Base-by-base conservation (phyloP, 2,329 filamentous ascomycete genomes). In the Fusarium tanahbumbuense region DNA sequence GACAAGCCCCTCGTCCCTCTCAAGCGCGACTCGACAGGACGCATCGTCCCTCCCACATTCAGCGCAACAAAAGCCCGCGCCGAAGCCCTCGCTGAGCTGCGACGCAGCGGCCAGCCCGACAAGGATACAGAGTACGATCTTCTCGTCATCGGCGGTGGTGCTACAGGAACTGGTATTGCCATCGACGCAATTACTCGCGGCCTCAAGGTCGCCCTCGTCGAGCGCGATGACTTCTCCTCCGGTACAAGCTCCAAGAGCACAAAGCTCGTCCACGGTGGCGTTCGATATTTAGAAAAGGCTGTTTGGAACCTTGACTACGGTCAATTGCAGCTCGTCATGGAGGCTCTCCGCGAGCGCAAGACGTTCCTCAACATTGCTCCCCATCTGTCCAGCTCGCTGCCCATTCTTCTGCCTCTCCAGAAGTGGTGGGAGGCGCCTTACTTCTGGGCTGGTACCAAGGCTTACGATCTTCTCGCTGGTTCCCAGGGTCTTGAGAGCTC, bases 211-310 rank as follows among this genome's bases (percentile, higher is more conserved):
- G 92, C 93, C 15, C 82, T 94, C 53, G 91, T 96, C 18, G 92
- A 96, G 82, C 86, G 92, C 67, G 93, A 95, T 78, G 92, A 96
- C 80, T 96, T 95, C 78, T 91, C 90, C 73, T 87, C 90, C 67
- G 92, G 93, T 30, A 95, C 92, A 42, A 94, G 91, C 83, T 93
- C 91, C 80, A 95, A 95, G 83, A 94, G 91, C 82, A 96, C 92
- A 50, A 96, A 96, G 81, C 85, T 96, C 56, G 93, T 96, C 20
- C 92, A 96, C 80, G 92, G 92, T 72, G 92, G 92, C 76, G 93
- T 96, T 64, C 88, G 92, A 71, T 96, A 95, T 78, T 84, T 96
- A 62, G 93, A 96, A 80, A 96, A 96, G 84, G 92, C 92, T 57
- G 89, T 96, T 52, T 93, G 90, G 90, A 92, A 94, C 78, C 83